Evolutionary conservation across 805 yeast species (phyloP).

Genomic region (Metschnikowia corniflorae): DNA sequence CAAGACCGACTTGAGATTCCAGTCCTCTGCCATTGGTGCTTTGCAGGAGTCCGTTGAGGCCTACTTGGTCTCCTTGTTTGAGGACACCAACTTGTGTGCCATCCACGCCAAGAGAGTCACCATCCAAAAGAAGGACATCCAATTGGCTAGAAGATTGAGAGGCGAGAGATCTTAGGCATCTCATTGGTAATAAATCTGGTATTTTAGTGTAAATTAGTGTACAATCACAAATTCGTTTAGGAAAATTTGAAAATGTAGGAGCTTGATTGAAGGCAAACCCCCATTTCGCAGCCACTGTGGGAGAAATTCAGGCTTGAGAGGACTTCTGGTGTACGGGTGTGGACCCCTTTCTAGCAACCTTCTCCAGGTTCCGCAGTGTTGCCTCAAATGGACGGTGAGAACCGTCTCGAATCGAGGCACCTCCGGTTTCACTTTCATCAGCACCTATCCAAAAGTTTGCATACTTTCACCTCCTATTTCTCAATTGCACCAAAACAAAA

Average conservation of each 20-base stretch:
- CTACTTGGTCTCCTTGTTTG: constrained; percentile 91
- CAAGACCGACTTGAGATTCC: constrained; percentile 93
- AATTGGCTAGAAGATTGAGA: constrained; percentile 95
- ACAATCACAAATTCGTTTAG: constrained; percentile 14
- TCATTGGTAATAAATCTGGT: constrained; percentile 4
- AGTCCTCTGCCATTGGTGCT: constrained; percentile 96
- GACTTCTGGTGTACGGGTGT: constrained; percentile 5
- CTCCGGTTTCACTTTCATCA: too few relatives aligned
- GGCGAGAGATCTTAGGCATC: constrained; percentile 81
- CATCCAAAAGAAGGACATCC: constrained; percentile 96
- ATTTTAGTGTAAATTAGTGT: constrained; percentile 18
- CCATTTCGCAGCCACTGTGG: too few relatives aligned
- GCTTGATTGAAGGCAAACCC: too few relatives aligned
- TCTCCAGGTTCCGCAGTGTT: background rate
- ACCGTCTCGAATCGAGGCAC: too few relatives aligned
- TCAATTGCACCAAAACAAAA: background rate
- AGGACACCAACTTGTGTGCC: constrained; percentile 98
- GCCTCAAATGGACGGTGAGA: too few relatives aligned
- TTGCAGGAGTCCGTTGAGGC: constrained; percentile 99
- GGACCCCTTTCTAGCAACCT: constrained; percentile 4
- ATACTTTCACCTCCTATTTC: too few relatives aligned
- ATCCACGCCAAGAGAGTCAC: constrained; percentile 99
- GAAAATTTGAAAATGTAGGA: background rate
- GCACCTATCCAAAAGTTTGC: too few relatives aligned
- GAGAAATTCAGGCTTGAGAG: too few relatives aligned